A percentile compares a stretch with the other conserved stretches of the same genome.
These are phyloP conservation scores for Elsinoe perseae DNA, from an alignment of 2,329 filamentous ascomycete genomes.

Conservation along the genomic window DNA sequence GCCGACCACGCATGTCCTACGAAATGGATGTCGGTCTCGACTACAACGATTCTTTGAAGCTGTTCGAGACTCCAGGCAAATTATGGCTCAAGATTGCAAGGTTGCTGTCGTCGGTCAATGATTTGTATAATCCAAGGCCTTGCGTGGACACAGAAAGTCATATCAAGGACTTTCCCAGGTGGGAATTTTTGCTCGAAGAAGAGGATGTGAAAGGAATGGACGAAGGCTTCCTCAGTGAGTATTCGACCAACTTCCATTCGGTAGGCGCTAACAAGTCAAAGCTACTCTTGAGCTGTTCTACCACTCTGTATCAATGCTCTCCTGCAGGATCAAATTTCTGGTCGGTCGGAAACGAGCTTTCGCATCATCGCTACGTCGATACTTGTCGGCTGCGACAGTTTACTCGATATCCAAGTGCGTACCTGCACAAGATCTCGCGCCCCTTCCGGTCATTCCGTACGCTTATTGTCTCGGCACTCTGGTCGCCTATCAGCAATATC, in stretches of 20 bases:
- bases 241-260: slow-evolving; percentile 32
- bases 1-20: slow-evolving; percentile 41
- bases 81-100: slow-evolving; percentile 40
- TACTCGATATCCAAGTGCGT: slow-evolving; percentile 42
- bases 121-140: slow-evolving; percentile 40
- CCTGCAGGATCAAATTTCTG: slow-evolving; percentile 44
- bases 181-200: slow-evolving; percentile 14
- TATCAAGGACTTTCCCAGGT: slow-evolving; percentile 15
- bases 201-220: slow-evolving; percentile 40
- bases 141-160: slow-evolving; percentile 21
- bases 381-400: slow-evolving; percentile 49
- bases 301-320: slow-evolving; percentile 49
- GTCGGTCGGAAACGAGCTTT: slow-evolving; percentile 39
- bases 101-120: slow-evolving; percentile 41
- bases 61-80: slow-evolving; percentile 41
- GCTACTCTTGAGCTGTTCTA: slow-evolving; percentile 49
- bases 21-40: slow-evolving; percentile 41
- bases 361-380: slow-evolving; percentile 47
- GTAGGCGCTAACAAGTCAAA: slow-evolving; percentile 28
- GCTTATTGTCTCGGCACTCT: slow-evolving; percentile 48
- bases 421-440: slow-evolving; percentile 40
- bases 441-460: slow-evolving; percentile 50
- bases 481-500: slow-evolving; percentile 50
- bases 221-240: slow-evolving; percentile 39
- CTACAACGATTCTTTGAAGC: slow-evolving; percentile 36